phyloP scores from a whole-genome alignment of 164 flowering plant genomes.

The Vitis cinerea region DNA sequence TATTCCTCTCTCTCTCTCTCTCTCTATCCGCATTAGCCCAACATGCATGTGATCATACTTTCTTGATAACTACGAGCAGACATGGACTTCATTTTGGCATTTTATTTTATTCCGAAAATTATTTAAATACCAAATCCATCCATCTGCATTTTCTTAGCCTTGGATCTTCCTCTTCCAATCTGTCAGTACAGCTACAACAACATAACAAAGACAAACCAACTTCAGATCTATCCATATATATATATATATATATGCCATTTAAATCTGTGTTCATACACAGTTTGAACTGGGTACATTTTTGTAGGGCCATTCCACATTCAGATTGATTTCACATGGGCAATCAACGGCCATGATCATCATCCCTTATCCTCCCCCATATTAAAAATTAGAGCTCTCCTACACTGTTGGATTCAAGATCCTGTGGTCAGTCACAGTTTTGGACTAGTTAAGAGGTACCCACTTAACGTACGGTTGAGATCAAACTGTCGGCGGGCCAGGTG shows the following conservation, averaged over 20 bases:
- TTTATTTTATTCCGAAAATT: neutral
- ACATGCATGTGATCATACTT: conserved; percentile 20
- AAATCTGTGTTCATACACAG: neutral
- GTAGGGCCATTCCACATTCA: neutral
- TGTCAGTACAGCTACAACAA: conserved; percentile 9
- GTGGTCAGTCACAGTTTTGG: conserved; percentile 14
- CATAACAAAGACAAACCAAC: too few species aligned
- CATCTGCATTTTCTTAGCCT: too few species aligned
- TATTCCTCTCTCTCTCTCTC: neutral
- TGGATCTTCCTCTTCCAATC: conserved; percentile 10
- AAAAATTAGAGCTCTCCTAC: neutral
- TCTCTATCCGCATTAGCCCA: conserved; percentile 10
- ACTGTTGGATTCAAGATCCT: conserved; percentile 17
- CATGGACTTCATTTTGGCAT: conserved; percentile 6
- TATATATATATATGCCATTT: too few species aligned
- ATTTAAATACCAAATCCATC: neutral
- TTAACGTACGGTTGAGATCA: conserved; percentile 32
- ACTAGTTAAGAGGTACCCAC: conserved; percentile 22
- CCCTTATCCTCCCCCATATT: neutral
- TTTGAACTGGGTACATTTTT: neutral
- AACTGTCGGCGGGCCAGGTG: conserved; percentile 30
- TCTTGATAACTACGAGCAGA: conserved; percentile 19
- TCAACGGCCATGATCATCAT: conserved; percentile 17
- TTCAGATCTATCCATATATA: too few species aligned
- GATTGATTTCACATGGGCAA: conserved; percentile 17